Evolutionary conservation across 768 basidiomycete genomes (phyloP), one percentile per base, ranked within the genome.

Genomic region (Tricholoma hemisulphureum): DNA sequence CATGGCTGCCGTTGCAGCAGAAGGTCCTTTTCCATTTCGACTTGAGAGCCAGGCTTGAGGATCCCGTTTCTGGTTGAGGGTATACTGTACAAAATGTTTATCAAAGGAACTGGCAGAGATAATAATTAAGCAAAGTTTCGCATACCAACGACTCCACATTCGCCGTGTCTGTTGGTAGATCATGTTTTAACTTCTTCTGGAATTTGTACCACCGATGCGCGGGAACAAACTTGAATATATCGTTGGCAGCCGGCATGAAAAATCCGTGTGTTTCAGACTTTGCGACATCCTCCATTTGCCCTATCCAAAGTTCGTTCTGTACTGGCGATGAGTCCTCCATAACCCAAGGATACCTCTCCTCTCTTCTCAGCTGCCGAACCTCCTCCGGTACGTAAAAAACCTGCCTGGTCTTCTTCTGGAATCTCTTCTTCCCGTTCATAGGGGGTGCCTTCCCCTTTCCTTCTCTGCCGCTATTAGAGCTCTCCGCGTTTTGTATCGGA

Each of bases 171-270:
- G 83, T 82, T 43, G 86, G 87, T 14, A 91, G 75, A 65, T 84
- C 81, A 65, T 92, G 85, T 65, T 86, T 88, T 41, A 89, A 80
- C 63, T 86, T 86, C 78, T 92, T 93, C 74, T 91, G 91, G 69
- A 94, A 94, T 72, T 92, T 93, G 79, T 95, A 95, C 90, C 91
- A 95, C 43, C 93, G 81, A 69, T 92, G 85, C 5, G 91, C 85
- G 13, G 92, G 88, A 10, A 95, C 88, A 71, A 95, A 93, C 67
- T 91, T 87, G 80, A 95, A 95, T 35, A 87, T 80, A 57, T 92
- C 85, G 65, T 86, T 85, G 55, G 86, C 85, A 14, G 87, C 85
- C 31, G 90, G 89, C 85, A 93, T 90, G 72, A 95, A 89, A 73
- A 93, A 86, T 6, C 85, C 91, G 61, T 89, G 84, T 7, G 86